Evolutionary conservation across 2,329 filamentous ascomycete species (phyloP).

Genomic region (Sporothrix mexicana): DNA sequence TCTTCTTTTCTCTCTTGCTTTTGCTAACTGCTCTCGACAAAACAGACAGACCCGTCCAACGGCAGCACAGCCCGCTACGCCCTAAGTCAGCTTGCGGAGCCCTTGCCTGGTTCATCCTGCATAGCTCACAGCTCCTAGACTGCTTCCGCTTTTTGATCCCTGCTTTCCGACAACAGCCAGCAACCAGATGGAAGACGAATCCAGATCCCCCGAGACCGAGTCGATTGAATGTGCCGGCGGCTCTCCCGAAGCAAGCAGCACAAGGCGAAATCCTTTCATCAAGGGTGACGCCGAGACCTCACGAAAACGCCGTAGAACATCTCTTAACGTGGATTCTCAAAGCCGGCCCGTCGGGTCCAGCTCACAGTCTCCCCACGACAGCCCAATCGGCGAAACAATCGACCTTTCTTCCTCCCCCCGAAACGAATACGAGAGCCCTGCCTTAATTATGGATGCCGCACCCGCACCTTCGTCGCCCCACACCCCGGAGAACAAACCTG

Average conservation of each 20-base stretch:
- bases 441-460: conserved; percentile 4
- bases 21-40: conserved; percentile 6
- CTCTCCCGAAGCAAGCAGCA: conserved; percentile 68
- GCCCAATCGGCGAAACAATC: neutral
- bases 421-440: neutral
- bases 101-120: neutral
- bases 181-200: conserved; percentile 62
- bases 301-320: conserved; percentile 68
- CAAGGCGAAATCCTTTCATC: conserved; percentile 68
- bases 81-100: conserved; percentile 23
- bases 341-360: conserved; percentile 58
- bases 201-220: conserved; percentile 52
- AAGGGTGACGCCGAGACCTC: conserved; percentile 59
- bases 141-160: conserved; percentile 6
- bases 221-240: conserved; percentile 62
- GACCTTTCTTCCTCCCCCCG: neutral
- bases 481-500: neutral
- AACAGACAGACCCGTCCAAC: conserved; percentile 5
- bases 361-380: conserved; percentile 40
- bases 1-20: neutral
- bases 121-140: neutral
- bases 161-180: neutral
- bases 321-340: conserved; percentile 57
- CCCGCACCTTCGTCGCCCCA: neutral
- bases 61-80: conserved; percentile 12